phyloP scores from a whole-genome alignment of 2,329 filamentous ascomycete species.

The Ophiocordyceps camponoti-saundersi region DNA sequence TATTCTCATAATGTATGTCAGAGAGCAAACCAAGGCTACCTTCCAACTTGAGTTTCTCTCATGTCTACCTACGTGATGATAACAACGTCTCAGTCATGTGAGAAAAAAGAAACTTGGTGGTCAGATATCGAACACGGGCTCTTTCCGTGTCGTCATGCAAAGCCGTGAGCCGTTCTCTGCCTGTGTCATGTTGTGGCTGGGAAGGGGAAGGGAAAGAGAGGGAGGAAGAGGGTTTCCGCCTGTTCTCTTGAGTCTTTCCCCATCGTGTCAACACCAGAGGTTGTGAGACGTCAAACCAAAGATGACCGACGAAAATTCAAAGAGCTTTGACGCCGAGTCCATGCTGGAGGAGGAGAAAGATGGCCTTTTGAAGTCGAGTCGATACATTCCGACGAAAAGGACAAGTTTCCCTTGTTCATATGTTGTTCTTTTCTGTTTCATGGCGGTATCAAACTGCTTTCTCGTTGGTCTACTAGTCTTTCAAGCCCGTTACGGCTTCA shows the following conservation, averaged over 20 bases:
- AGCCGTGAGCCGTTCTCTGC: no score
- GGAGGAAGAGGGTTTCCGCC: no score
- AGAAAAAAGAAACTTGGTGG: no score
- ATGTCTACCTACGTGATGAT: not conserved
- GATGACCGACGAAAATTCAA: not conserved
- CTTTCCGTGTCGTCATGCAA: no score
- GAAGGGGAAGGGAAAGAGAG: no score
- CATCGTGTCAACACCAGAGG: not conserved
- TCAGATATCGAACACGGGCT: no score
- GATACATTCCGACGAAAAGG: not conserved
- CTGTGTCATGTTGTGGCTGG: no score
- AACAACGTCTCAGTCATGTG: not conserved
- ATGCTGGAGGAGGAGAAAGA: constrained; percentile 1
- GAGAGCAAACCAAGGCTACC: not conserved
- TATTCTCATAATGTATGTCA: not conserved
- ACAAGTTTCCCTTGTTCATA: not conserved
- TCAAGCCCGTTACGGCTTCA: not conserved
- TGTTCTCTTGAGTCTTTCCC: not conserved
- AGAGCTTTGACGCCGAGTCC: not conserved
- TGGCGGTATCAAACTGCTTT: not conserved
- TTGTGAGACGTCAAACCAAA: not conserved
- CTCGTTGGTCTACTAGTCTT: not conserved
- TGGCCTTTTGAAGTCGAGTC: not conserved
- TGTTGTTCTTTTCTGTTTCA: not conserved
- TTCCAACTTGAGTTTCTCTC: not conserved